phyloP scores from a whole-genome alignment of 2,329 filamentous ascomycete species.

The Sclerotinia glacialis region DNA sequence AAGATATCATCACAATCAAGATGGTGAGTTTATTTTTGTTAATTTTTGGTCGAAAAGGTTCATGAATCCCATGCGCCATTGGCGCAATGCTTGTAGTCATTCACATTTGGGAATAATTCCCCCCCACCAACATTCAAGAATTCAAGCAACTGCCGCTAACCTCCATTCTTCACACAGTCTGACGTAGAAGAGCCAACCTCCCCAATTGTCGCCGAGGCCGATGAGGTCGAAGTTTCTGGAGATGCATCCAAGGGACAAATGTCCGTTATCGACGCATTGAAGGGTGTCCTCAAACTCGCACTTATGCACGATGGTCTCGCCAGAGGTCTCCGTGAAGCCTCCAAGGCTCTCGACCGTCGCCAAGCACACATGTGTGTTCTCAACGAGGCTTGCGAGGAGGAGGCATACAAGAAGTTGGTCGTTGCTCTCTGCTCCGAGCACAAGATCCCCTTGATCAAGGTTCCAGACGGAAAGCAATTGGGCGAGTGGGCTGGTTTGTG shows the following conservation, averaged over 20 bases:
- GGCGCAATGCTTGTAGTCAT: slow-evolving; percentile 1
- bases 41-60: neutral
- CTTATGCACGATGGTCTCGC: slow-evolving; percentile 99
- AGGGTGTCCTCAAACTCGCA: slow-evolving; percentile 97
- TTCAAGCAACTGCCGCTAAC: slow-evolving; percentile 16
- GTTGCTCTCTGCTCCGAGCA: slow-evolving; percentile 98
- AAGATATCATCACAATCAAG: slow-evolving; percentile 32
- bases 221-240: slow-evolving; percentile 94
- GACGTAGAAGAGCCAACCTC: slow-evolving; percentile 99
- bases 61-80: slow-evolving; percentile 8
- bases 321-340: slow-evolving; percentile 95
- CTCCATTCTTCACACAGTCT: slow-evolving; percentile 59
- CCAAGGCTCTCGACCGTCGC: slow-evolving; percentile 97
- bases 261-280: slow-evolving; percentile 96
- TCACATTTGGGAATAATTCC: neutral
- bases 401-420: slow-evolving; percentile 99
- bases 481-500: slow-evolving; percentile 99
- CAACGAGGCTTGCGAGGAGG: slow-evolving; percentile 99
- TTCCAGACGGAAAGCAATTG: slow-evolving; percentile 98
- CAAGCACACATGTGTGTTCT: slow-evolving; percentile 99
- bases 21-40: slow-evolving; percentile 24
- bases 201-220: slow-evolving; percentile 75
- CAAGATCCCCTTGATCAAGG: slow-evolving; percentile 99
- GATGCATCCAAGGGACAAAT: slow-evolving; percentile 91
- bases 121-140: neutral